Conservation (phyloP, 768 basidiomycete species). For the Collybiopsis confluens region DNA sequence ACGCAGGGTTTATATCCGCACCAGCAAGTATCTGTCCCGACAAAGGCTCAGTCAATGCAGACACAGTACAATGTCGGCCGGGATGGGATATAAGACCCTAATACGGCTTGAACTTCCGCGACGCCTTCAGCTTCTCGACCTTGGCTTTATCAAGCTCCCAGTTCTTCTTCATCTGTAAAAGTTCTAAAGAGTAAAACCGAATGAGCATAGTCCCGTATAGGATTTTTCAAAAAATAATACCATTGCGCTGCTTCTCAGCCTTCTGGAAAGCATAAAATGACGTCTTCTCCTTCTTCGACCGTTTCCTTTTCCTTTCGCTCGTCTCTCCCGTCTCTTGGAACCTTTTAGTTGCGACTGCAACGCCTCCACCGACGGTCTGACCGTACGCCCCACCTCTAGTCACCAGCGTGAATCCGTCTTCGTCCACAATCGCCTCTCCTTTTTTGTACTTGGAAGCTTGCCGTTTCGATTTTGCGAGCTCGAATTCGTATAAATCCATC, state of each 20-base stretch:
- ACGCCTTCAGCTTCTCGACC: conserved; percentile 74
- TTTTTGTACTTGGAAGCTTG: conserved; percentile 62
- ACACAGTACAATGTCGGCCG: too few relatives aligned
- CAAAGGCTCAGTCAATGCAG: too few relatives aligned
- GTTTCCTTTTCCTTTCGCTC: conserved; percentile 37
- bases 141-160: conserved; percentile 90
- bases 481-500: conserved; percentile 74
- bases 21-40: too few relatives aligned
- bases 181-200: conserved; percentile 36
- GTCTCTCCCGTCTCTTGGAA: conserved; percentile 61
- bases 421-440: conserved; percentile 88
- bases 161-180: conserved; percentile 69
- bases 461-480: conserved; percentile 49
- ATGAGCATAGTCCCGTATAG: background rate
- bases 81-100: conserved; percentile 36
- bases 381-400: conserved; percentile 91
- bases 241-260: conserved; percentile 82
- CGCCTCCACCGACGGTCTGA: conserved; percentile 79
- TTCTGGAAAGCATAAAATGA: conserved; percentile 90
- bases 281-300: conserved; percentile 66
- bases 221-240: conserved; percentile 46
- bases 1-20: too few relatives aligned
- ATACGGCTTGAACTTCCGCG: conserved; percentile 85
- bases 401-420: conserved; percentile 92
- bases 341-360: conserved; percentile 57